Percentiles rank a stretch among this genome's conserved stretches.
phyloP scores from a whole-genome alignment of 352 stramenopile genomes.

The Phytophthora sansomeana region DNA sequence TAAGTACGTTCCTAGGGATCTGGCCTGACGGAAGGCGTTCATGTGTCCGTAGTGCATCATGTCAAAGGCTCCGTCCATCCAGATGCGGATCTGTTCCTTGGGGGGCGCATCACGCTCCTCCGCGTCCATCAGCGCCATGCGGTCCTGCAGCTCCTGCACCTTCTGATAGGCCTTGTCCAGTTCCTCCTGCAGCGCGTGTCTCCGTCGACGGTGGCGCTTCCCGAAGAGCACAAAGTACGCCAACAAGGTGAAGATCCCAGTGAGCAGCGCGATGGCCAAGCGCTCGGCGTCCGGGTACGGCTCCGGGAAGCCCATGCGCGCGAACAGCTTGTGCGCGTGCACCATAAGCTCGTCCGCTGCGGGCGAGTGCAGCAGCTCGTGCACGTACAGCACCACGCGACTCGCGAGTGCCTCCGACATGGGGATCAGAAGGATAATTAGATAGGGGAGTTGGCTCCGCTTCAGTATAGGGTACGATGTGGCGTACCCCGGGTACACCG shows the following conservation, averaged over 20 bases:
- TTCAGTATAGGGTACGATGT: constrained; percentile 8
- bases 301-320: constrained; percentile 75
- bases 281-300: constrained; percentile 89
- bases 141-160: constrained; percentile 87
- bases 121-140: constrained; percentile 85
- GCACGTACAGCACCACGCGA: constrained; percentile 73
- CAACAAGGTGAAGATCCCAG: constrained; percentile 82
- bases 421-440: constrained; percentile 27
- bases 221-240: constrained; percentile 91
- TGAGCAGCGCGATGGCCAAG: constrained; percentile 82
- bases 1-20: constrained; percentile 96
- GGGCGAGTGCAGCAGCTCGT: constrained; percentile 84
- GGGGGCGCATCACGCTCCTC: constrained; percentile 64
- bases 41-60: constrained; percentile 99
- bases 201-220: constrained; percentile 80
- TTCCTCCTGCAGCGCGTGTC: constrained; percentile 75
- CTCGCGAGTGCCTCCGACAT: constrained; percentile 68
- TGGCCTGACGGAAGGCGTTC: constrained; percentile 98
- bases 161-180: constrained; percentile 82
- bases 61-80: constrained; percentile 99
- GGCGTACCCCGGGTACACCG: constrained; percentile 18
- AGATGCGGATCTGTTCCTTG: constrained; percentile 96
- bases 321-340: constrained; percentile 74
- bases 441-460: constrained; percentile 6
- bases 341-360: constrained; percentile 73